Conservation (phyloP, 2,329 filamentous ascomycete genomes). For the Allantophomopsis lycopodina region DNA sequence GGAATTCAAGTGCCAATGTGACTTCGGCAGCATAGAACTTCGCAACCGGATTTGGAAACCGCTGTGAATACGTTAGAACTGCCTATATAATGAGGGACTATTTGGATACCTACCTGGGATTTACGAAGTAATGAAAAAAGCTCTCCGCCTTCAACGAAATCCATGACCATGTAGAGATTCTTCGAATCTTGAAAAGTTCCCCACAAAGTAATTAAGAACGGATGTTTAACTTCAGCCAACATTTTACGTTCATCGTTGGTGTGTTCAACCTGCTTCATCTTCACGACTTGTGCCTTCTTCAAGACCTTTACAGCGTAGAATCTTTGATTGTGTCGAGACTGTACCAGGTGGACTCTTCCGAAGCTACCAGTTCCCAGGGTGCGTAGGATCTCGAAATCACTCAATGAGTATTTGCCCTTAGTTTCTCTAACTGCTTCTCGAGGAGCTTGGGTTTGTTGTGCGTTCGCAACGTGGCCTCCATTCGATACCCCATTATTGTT, state of each 20-base stretch:
- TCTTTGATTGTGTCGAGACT: conserved; percentile 94
- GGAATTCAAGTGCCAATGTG: conserved; percentile 85
- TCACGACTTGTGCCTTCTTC: conserved; percentile 96
- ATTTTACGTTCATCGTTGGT: conserved; percentile 96
- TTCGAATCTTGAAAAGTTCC: conserved; percentile 92
- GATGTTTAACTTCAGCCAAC: conserved; percentile 93
- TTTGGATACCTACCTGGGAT: conserved; percentile 56
- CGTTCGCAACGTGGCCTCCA: conserved; percentile 16
- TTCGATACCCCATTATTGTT: conserved; percentile 1
- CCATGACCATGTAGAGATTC: conserved; percentile 99
- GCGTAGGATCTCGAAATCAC: conserved; percentile 78
- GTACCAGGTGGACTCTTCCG: conserved; percentile 88
- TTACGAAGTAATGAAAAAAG: conserved; percentile 91
- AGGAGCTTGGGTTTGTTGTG: conserved; percentile 6
- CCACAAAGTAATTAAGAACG: conserved; percentile 95
- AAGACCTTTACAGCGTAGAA: conserved; percentile 98
- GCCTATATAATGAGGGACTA: neutral
- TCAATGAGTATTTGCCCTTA: conserved; percentile 92
- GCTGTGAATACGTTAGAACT: conserved; percentile 33
- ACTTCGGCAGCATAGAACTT: conserved; percentile 99
- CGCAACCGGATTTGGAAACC: conserved; percentile 95
- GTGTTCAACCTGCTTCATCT: conserved; percentile 99
- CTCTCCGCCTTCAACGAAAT: conserved; percentile 97
- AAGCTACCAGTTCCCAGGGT: conserved; percentile 96
- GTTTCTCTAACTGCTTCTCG: conserved; percentile 47